Conservation (phyloP, 78 protist species). For the Protostelium mycophagum region DNA sequence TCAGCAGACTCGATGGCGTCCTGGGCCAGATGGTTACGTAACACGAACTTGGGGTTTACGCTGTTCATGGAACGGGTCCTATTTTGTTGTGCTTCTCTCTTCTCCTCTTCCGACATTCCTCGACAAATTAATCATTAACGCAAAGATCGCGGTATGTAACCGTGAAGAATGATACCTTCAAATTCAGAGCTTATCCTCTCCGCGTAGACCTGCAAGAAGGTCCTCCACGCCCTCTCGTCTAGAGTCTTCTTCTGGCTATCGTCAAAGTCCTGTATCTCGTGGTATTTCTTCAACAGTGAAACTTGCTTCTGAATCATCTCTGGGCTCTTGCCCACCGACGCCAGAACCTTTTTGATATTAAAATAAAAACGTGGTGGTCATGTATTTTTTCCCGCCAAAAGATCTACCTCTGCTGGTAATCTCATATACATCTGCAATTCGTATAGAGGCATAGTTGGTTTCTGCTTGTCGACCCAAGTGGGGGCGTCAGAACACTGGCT, state of each 20-base stretch:
- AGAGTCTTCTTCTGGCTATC: not conserved
- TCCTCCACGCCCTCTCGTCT: not conserved
- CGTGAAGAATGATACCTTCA: no score
- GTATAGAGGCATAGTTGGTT: not conserved
- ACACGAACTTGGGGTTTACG: conserved; percentile 3
- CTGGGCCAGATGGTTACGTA: not conserved
- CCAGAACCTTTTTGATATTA: not conserved
- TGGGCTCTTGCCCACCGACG: not conserved
- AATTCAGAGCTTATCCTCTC: not conserved
- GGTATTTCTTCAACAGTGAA: not conserved
- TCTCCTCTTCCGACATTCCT: not conserved
- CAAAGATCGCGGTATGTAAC: no score
- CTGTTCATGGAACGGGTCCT: not conserved
- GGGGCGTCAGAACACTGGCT: not conserved
- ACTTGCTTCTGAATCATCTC: not conserved
- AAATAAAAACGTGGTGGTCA: not conserved
- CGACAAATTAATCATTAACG: no score
- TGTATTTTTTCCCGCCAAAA: not conserved
- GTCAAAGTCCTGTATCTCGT: not conserved
- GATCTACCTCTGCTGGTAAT: not conserved
- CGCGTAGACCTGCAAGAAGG: not conserved
- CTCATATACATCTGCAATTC: not conserved
- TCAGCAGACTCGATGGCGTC: conserved; percentile 1
- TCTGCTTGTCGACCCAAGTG: not conserved
- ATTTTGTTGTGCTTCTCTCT: not conserved